Evolutionary conservation across 139 green algal genomes (phyloP).

Genomic region (Chlamydomonas schloesseri): DNA sequence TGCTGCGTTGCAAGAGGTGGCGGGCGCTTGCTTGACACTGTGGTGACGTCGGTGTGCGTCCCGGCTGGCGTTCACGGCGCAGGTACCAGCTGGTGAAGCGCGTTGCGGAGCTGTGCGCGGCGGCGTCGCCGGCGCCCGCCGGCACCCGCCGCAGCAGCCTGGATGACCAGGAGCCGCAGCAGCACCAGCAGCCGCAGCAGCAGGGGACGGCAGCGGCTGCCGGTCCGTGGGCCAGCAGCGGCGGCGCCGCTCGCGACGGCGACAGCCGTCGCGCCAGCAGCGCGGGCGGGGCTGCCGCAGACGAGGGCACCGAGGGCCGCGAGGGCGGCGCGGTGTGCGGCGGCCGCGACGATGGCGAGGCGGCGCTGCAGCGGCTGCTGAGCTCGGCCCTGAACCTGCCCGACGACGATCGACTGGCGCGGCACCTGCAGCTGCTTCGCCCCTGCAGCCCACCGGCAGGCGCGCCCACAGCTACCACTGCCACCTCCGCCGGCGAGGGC

Average conservation of each 20-base stretch:
- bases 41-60: too few relatives aligned
- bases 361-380: slow-evolving; percentile 14
- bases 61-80: too few relatives aligned
- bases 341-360: neutral
- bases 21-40: too few relatives aligned
- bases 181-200: neutral
- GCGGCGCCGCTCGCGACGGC: too few relatives aligned
- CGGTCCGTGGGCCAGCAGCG: too few relatives aligned
- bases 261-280: neutral
- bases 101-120: neutral
- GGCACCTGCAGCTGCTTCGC: neutral
- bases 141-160: neutral
- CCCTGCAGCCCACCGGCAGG: neutral
- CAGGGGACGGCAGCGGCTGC: neutral
- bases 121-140: neutral
- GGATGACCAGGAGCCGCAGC: neutral
- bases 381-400: neutral
- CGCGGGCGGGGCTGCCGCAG: neutral
- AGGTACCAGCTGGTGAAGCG: slow-evolving; percentile 24
- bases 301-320: neutral
- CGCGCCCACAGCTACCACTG: neutral
- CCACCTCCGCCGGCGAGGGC: neutral
- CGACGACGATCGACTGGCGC: neutral
- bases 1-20: too few relatives aligned
- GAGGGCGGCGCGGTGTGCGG: neutral